Evolutionary conservation across 352 stramenopile species (phyloP), one percentile per base, ranked within the genome.

Genomic region (Phytophthora citrophthora): DNA sequence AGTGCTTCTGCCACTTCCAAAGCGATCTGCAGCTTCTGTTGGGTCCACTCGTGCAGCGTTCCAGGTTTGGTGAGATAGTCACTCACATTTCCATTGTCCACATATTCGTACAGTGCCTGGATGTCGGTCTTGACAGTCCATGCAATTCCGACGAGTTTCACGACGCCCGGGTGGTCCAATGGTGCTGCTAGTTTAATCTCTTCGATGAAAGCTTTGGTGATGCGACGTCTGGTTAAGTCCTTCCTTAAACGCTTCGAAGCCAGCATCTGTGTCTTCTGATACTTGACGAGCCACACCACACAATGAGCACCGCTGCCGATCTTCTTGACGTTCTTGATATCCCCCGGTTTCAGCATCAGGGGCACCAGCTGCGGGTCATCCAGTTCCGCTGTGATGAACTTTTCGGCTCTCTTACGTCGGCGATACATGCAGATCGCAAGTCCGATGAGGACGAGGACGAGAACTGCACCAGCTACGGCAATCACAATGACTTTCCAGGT

Each of bases 31-130:
- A 76, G 49, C 4, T 75, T 71, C 15, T 70, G 51, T 7, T 67
- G 24, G 2, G 58, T 74, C 79, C 79, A 90, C n/a, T 73, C 40
- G 23, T 45, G 51, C 7, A 57, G 40, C 16, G 65, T 58, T 9
- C 51, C 53, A 12, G 56, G 54, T 6, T 47, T 62, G 15, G 58
- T 51, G 29, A 90, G 54, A 29, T 79, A 79, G 13, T 61, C 61
- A 13, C 69, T 62, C 45, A 91, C 39, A 51, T 83, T 81, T 34
- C 78, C 79, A 43, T 74, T 72, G 38, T 81, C 69, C 77, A 87
- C 78, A 62, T 86, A 89, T 62, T 91, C 79, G 47, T 80, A 86
- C 2, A 91, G 59, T n/a, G 69, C 81, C 34, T 87, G 74, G 1
- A 90, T 56, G 48, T 89, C 79, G 10, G 67, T 69, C 32, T 79